Conservation (phyloP, 2,329 filamentous ascomycete species). For the Cordyceps fumosorosea region DNA sequence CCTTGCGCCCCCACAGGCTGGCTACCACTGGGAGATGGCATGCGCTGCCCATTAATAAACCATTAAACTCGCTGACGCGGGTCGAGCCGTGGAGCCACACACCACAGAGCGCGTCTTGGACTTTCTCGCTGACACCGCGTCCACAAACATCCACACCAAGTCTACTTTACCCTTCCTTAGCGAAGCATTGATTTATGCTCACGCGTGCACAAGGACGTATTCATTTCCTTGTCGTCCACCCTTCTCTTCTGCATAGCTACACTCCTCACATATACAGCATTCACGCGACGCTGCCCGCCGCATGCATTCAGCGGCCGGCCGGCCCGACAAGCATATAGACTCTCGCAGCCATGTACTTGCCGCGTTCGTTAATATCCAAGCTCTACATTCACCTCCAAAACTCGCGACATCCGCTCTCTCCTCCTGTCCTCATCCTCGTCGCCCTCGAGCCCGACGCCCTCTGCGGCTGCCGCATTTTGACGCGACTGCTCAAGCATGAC, state of each 20-base stretch:
- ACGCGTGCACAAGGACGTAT: background rate
- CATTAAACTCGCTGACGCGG: background rate
- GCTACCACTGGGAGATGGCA: background rate
- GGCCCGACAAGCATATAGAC: background rate
- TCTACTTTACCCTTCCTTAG: constrained; percentile 2
- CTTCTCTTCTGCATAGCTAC: background rate
- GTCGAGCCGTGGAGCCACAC: constrained; percentile 8
- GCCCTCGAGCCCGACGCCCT: constrained; percentile 93
- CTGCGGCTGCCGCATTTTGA: constrained; percentile 91
- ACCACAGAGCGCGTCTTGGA: background rate
- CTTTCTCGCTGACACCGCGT: background rate
- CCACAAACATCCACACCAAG: constrained; percentile 8
- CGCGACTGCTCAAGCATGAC: constrained; percentile 88
- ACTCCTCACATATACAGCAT: background rate
- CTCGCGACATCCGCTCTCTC: constrained; percentile 81
- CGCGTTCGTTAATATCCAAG: constrained; percentile 79
- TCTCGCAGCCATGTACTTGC: constrained; percentile 73
- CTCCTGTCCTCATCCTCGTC: constrained; percentile 84
- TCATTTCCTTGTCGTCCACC: background rate
- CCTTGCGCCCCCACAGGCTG: no score
- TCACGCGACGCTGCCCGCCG: background rate
- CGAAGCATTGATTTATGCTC: constrained; percentile 4
- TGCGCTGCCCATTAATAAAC: background rate
- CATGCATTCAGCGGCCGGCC: constrained; percentile 2
- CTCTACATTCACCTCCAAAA: constrained; percentile 85